phyloP scores from a whole-genome alignment of 352 stramenopile genomes.

The Phytophthora megakarya region DNA sequence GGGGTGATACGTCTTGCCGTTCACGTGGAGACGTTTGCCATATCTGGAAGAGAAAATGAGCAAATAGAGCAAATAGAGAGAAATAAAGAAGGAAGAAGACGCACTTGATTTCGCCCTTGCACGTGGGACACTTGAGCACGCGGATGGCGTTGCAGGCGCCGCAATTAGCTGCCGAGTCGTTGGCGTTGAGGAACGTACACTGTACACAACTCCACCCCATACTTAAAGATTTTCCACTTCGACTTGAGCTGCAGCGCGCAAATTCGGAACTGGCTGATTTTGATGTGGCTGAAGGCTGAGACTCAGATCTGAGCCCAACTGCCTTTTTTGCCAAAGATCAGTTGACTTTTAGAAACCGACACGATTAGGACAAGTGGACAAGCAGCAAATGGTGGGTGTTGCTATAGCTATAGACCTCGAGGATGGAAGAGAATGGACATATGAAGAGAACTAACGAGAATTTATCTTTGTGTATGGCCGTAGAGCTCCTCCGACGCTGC shows the following conservation, averaged over 20 bases:
- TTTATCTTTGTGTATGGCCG: neutral
- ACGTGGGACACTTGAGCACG: conserved; percentile 45
- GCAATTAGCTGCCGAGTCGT: conserved; percentile 41
- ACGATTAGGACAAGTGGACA: conserved; percentile 13
- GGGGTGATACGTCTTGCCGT: conserved; percentile 47
- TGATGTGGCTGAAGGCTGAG: neutral
- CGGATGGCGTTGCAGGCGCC: conserved; percentile 48
- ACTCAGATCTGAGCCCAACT: conserved; percentile 21
- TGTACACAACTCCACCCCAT: conserved; percentile 49
- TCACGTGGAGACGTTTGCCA: conserved; percentile 47
- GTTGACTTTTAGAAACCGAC: conserved; percentile 18
- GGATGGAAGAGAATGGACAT: neutral
- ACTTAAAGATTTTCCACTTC: neutral
- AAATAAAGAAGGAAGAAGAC: neutral
- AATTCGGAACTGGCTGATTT: conserved; percentile 30
- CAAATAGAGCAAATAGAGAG: conserved; percentile 5
- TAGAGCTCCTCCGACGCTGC: conserved; percentile 48
- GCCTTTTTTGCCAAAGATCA: neutral
- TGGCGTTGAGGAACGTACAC: conserved; percentile 55
- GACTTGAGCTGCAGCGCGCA: conserved; percentile 14
- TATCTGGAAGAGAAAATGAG: conserved; percentile 25
- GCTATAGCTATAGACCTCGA: neutral
- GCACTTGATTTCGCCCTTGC: conserved; percentile 43
- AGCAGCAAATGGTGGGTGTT: conserved; percentile 36
- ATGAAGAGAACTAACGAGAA: too few relatives aligned